Evolutionary conservation across 371 early-diverging fungal genomes (phyloP).

Genomic region (Basidiobolus meristosporus): DNA sequence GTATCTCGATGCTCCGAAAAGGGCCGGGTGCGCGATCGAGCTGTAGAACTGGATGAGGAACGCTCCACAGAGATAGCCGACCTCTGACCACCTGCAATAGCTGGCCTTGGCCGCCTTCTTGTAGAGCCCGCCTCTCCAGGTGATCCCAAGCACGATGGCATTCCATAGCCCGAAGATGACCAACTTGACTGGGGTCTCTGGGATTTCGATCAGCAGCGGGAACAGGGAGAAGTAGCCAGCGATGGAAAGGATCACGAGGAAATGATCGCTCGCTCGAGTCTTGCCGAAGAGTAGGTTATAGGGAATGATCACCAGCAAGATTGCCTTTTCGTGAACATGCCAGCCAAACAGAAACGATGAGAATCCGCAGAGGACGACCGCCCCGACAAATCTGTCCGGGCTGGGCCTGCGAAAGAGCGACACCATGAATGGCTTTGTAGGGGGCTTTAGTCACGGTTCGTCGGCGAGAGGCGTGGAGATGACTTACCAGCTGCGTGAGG

Average conservation of each 20-base stretch:
- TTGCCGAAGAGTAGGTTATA: constrained; percentile 9
- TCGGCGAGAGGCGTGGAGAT: neutral
- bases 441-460: neutral
- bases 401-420: constrained; percentile 45
- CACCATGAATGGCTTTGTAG: constrained; percentile 8
- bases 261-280: constrained; percentile 20
- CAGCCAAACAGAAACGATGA: constrained; percentile 87
- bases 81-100: too few species aligned
- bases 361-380: constrained; percentile 61
- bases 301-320: constrained; percentile 68
- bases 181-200: too few species aligned
- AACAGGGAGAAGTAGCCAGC: constrained; percentile 62
- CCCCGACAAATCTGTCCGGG: constrained; percentile 43
- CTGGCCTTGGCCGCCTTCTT: too few species aligned
- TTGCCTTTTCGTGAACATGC: constrained; percentile 97
- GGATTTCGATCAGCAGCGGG: too few species aligned
- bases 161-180: too few species aligned
- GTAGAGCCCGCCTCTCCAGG: too few species aligned
- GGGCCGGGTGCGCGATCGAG: constrained; percentile 20
- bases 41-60: constrained; percentile 35
- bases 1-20: constrained; percentile 25
- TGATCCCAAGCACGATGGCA: too few species aligned
- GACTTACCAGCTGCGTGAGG: constrained; percentile 36
- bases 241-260: constrained; percentile 39
- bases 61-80: constrained; percentile 41